Base-by-base conservation (phyloP, 495 filamentous ascomycete species). In the Achaetomiella virescens region DNA sequence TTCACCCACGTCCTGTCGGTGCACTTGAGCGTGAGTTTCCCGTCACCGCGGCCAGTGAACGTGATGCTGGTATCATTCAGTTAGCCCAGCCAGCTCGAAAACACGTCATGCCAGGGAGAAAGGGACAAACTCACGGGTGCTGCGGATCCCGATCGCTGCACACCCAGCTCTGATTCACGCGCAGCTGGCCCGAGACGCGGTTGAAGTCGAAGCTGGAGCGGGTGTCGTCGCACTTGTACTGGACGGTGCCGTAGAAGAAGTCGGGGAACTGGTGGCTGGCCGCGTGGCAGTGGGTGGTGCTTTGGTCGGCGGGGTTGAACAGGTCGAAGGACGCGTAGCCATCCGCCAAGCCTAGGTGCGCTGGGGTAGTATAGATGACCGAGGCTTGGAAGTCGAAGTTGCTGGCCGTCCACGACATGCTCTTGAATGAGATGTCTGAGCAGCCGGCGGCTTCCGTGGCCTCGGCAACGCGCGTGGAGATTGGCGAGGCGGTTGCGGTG, bases 181-280 rank as follows among this genome's bases (percentile, higher is more conserved):
- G 60, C 24, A 78, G 50, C 40, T 52, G 55, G 22, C 62, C 61
- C 20, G 57, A 55, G 12, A 67, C 59, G 9, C 65, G 60, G 54
- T 52, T 66, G 45, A 70, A 78, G 48, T 63, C 60, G 49, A 78
- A 76, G 6, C 56, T 66, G 20, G 68, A 64, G 54, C 33, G n/a
- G n/a, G n/a, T n/a, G n/a, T n/a, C n/a, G n/a, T n/a, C n/a, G 66
- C 75, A 78, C 5, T 53, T 57, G 66, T 75, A 78, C 8, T 37
- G 22, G 36, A 70, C 27, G 36, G 58, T 68, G 42, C 75, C 74
- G 62, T 75, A 78, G 60, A 78, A 76, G 52, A 75, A 76, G 45
- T 75, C 70, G 6, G n/a, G 44, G 20, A 78, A 61, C 62, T 69
- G 69, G 60, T 60, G 64, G 66, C 70, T 74, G 20, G 44, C 12